Evolutionary conservation across 169 alveolate genomes (phyloP), one percentile per base, ranked within the genome.

Genomic region (Cryptosporidium sp.): DNA sequence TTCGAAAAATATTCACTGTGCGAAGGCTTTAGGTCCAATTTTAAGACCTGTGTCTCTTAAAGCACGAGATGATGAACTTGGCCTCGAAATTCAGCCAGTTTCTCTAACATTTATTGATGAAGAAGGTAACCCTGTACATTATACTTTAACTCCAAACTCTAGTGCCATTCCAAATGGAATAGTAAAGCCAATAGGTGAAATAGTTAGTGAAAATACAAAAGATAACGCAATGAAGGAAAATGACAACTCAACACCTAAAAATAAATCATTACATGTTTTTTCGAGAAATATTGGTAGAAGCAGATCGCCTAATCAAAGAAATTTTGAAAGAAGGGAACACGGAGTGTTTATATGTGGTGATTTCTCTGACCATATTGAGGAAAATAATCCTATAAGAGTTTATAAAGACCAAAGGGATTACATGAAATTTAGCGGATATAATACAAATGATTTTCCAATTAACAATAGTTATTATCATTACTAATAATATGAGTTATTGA

Each of bases 211-310:
- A 23, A 62, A 60, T 37, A 44, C 23, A 10, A 70, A 48, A 70
- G 65, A 70, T 23, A 48, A 21, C 9, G 7, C 37, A n/a, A 56
- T 6, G 2, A 26, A 14, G 3, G 33, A 14, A 12, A 37, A 14
- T 33, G 51, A 39, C 12, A 33, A 14, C 9, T 21, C 51, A 35
- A 35, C 72, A 65, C 72, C 53, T 3, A 31, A 37, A 33, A 53
- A 61, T 35, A 73, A 69, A 35, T 31, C 71, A 29, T 35, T 39
- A 12, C 86, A 73, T 18, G 70, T 73, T 53, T 73, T 73, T 52
- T 73, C 86, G 31, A 73, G 86, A 60, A 73, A 73, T 60, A 60
- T 62, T 51, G 86, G 86, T 52, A 73, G 86, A 56, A 73, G 86
- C 12, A 73, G 86, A 35, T 73, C 86, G 8, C 86, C 86, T 0